Evolutionary conservation across 2,329 filamentous ascomycete genomes (phyloP), one percentile per base, ranked within the genome.

Genomic region (Colletotrichum limetticola): DNA sequence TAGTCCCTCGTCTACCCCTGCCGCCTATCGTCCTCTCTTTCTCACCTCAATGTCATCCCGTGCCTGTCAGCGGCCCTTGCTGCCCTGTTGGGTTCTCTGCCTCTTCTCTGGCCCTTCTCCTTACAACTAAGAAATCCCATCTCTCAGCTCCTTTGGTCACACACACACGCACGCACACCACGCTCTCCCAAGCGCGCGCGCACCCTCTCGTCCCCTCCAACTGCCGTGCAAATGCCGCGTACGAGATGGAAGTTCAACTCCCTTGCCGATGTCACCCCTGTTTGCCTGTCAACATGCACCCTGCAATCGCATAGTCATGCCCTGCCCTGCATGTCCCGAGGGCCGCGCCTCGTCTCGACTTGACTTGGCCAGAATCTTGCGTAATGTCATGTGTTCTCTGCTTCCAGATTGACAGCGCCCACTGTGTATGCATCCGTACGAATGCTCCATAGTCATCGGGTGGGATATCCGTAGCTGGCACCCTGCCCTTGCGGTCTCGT

Each of bases 241-340:
- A 37, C 42, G n/a, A 42, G 8, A 9, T 22, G 16, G 19, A 22
- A 62, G 32, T 46, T 22, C 24, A 57, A 46, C 58, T 26, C 57
- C 26, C 49, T 67, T 57, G 37, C 62, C 57, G 49, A 53, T 22
- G 5, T 46, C 55, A 59, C 58, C 59, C 52, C 58, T 69, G 65
- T 30, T 63, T 63, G 60, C n/a, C 32, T 63, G 46, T 53, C 46
- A 63, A 52, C 30, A 30, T 57, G 53, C 28, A 22, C 60, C 8
- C 26, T 28, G 24, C 26, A 28, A 57, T 22, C 56, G 63, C 56
- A 8, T 46, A 52, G 57, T 30, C 64, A 62, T 53, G 22, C 65
- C 35, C 49, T 30, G 58, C 58, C 53, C 58, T 72, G 58, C 58
- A 53, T 53, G 59, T 24, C 30, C 52, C n/a, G 30, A 24, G 49